Conservation (phyloP, 768 basidiomycete genomes). For the Tylopilus vinaceipallidus region DNA sequence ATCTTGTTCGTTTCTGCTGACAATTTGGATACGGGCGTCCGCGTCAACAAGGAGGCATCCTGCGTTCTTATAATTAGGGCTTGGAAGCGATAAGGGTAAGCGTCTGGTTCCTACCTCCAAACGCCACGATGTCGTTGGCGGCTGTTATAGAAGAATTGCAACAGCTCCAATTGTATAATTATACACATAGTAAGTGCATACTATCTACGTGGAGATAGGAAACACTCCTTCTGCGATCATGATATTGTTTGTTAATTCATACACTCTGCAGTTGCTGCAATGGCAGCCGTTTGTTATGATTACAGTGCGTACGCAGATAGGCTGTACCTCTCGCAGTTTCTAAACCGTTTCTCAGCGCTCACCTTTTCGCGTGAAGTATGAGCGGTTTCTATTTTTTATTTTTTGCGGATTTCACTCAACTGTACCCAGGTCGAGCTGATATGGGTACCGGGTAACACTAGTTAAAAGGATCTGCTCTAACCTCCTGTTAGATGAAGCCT, state of each 20-base stretch:
- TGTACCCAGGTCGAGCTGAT: slow-evolving; percentile 3
- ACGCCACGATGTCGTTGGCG: not conserved
- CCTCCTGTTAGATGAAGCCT: slow-evolving; percentile 1
- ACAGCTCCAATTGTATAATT: not conserved
- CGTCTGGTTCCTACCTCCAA: not conserved
- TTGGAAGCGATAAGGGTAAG: not conserved
- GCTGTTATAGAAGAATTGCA: not conserved
- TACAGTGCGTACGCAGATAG: slow-evolving; percentile 1
- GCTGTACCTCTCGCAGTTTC: not conserved
- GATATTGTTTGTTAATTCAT: not conserved
- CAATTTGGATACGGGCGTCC: not conserved
- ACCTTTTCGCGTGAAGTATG: slow-evolving; percentile 9
- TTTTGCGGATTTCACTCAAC: not conserved
- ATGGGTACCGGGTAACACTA: slow-evolving; percentile 6
- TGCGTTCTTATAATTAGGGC: not conserved
- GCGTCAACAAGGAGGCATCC: not conserved
- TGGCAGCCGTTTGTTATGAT: slow-evolving; percentile 7
- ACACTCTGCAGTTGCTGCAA: not conserved
- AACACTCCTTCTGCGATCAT: too few species aligned
- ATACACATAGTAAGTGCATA: not conserved
- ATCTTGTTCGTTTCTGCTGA: not conserved
- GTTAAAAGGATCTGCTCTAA: not conserved
- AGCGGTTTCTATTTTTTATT: not conserved
- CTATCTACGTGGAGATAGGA: too few species aligned
- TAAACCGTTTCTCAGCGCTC: slow-evolving; percentile 3